These are phyloP conservation scores for Tylopilus felleus DNA, from an alignment of 768 basidiomycete genomes.

Conservation along the genomic window DNA sequence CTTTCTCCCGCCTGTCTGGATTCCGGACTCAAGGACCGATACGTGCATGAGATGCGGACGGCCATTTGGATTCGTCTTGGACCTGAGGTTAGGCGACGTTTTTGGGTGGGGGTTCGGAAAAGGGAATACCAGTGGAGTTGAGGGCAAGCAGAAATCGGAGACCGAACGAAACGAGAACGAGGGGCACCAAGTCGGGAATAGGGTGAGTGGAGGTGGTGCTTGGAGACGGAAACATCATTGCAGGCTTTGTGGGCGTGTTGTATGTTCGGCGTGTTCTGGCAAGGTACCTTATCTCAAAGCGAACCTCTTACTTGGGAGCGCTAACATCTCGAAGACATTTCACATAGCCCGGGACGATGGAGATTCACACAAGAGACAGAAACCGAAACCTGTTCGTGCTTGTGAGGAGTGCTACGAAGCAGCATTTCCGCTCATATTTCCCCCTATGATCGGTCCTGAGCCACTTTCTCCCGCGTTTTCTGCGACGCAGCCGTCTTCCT, in stretches of 20 bases:
- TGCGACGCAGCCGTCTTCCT: conserved; percentile 7
- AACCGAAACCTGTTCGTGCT: conserved; percentile 65
- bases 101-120: conserved; percentile 28
- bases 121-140: conserved; percentile 37
- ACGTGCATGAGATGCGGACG: conserved; percentile 82
- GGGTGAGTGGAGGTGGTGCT: conserved; percentile 18
- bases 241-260: conserved; percentile 78
- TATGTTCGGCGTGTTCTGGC: conserved; percentile 81
- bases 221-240: conserved; percentile 79
- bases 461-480: conserved; percentile 3
- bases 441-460: background rate
- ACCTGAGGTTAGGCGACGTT: conserved; percentile 24
- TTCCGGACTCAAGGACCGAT: conserved; percentile 81
- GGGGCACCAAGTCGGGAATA: conserved; percentile 7
- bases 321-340: conserved; percentile 58
- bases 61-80: conserved; percentile 55
- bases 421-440: conserved; percentile 61
- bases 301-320: background rate
- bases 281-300: conserved; percentile 42
- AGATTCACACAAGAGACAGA: conserved; percentile 47
- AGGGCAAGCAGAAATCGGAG: conserved; percentile 13
- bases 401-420: conserved; percentile 86
- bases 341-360: conserved; percentile 49
- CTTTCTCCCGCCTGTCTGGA: conserved; percentile 91
- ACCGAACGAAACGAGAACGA: conserved; percentile 7